phyloP scores from a whole-genome alignment of 2,329 filamentous ascomycete genomes.

The Xylaria sp. region DNA sequence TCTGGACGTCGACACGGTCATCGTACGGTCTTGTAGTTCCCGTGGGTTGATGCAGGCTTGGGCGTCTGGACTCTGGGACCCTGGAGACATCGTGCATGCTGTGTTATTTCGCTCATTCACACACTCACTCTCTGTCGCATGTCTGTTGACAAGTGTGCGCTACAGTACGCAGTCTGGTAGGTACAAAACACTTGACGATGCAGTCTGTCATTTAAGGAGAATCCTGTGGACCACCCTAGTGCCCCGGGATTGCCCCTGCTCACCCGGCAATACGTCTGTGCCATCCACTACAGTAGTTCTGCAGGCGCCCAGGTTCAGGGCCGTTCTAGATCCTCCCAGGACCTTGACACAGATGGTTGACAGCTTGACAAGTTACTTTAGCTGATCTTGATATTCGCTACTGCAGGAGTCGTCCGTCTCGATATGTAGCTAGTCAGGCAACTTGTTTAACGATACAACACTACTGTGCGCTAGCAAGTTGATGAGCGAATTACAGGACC shows the following conservation, averaged over 20 bases:
- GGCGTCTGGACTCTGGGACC: not conserved
- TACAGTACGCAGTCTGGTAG: not conserved
- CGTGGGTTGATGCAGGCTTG: slow-evolving; percentile 4
- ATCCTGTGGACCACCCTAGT: not conserved
- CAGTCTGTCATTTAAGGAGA: slow-evolving; percentile 7
- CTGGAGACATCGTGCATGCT: not conserved
- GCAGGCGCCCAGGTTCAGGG: slow-evolving; percentile 13
- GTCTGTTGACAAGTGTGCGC: not conserved
- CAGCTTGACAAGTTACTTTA: slow-evolving; percentile 30
- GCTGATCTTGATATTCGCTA: slow-evolving; percentile 17
- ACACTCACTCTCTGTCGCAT: not conserved
- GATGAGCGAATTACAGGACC: slow-evolving; percentile 10
- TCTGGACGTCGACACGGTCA: slow-evolving; percentile 2
- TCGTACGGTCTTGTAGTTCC: not conserved
- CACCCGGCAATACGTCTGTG: slow-evolving; percentile 21
- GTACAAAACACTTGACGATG: slow-evolving; percentile 10
- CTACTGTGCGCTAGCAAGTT: not conserved
- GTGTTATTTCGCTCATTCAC: not conserved
- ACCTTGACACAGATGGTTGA: slow-evolving; percentile 20
- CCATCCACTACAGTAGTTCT: slow-evolving; percentile 16
- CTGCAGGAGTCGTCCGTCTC: slow-evolving; percentile 28
- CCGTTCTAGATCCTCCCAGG: slow-evolving; percentile 31
- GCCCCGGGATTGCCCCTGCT: slow-evolving; percentile 22
- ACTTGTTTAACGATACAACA: slow-evolving; percentile 14
- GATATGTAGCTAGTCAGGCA: slow-evolving; percentile 27